phyloP scores from a whole-genome alignment of 1,284 basidiomycete genomes.

The Malassezia globosa region DNA sequence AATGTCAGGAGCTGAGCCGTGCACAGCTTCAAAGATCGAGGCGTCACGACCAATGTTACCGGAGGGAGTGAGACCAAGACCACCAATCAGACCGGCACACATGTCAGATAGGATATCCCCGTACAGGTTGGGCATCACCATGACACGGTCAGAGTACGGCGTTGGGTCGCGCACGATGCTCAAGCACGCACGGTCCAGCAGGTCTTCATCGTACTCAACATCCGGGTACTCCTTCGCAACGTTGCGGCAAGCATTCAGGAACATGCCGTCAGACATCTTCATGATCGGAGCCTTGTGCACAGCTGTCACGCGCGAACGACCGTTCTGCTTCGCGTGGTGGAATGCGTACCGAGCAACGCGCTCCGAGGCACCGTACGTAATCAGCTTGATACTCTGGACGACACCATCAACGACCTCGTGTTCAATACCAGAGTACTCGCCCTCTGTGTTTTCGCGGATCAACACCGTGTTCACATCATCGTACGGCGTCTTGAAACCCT shows the following conservation, averaged over 20 bases:
- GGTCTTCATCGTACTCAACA: constrained; percentile 87
- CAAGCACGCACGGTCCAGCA: constrained; percentile 90
- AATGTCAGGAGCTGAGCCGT: constrained; percentile 58
- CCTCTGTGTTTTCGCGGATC: constrained; percentile 99
- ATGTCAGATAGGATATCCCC: constrained; percentile 98
- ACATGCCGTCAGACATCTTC: constrained; percentile 99
- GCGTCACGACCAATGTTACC: constrained; percentile 97
- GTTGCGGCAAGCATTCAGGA: constrained; percentile 90
- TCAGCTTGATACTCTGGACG: constrained; percentile 98
- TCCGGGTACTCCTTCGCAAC: constrained; percentile 93
- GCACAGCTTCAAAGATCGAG: constrained; percentile 98
- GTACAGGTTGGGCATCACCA: constrained; percentile 99
- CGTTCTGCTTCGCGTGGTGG: constrained; percentile 81
- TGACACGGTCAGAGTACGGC: constrained; percentile 90
- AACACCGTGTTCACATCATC: constrained; percentile 96
- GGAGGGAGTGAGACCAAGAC: constrained; percentile 91
- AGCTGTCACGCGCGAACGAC: constrained; percentile 84
- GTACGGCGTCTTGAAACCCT: constrained; percentile 95
- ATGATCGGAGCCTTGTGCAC: constrained; percentile 99
- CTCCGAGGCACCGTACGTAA: constrained; percentile 97
- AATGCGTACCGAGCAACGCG: constrained; percentile 98
- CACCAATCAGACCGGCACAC: constrained; percentile 97
- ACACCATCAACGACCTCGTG: constrained; percentile 96
- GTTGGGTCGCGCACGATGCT: constrained; percentile 69
- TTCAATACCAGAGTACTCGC: constrained; percentile 98